These are phyloP conservation scores for Venturiaceae sp. DNA, from an alignment of 2,329 filamentous ascomycete species.

Conservation along the genomic window DNA sequence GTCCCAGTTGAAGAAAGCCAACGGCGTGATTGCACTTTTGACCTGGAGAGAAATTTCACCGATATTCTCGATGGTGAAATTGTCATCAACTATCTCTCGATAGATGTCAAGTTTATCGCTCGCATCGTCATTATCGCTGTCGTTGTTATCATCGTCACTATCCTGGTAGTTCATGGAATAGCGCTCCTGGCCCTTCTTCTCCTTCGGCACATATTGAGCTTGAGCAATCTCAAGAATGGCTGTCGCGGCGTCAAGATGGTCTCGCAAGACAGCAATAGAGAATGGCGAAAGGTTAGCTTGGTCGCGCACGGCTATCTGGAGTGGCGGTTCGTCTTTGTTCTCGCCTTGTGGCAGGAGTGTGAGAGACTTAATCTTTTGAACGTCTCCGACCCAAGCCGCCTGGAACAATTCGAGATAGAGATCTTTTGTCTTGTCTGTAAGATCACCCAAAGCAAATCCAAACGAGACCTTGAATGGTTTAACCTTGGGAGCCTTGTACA, in stretches of 20 bases:
- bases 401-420: constrained; percentile 63
- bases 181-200: constrained; percentile 41
- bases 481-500: constrained; percentile 8
- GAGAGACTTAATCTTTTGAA: constrained; percentile 54
- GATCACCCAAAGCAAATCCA: constrained; percentile 37
- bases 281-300: constrained; percentile 47
- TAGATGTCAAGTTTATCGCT: constrained; percentile 16
- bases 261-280: constrained; percentile 55
- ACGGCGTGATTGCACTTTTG: constrained; percentile 51
- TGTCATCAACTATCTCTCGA: constrained; percentile 49
- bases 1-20: constrained; percentile 9
- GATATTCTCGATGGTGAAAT: constrained; percentile 68
- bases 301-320: constrained; percentile 55
- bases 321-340: constrained; percentile 44
- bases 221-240: constrained; percentile 61
- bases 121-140: constrained; percentile 15
- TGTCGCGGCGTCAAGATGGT: constrained; percentile 54
- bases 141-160: constrained; percentile 11
- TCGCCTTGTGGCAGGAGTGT: constrained; percentile 51
- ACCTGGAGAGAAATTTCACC: constrained; percentile 60
- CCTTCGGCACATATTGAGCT: constrained; percentile 54
- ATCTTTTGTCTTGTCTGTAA: constrained; percentile 43
- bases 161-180: constrained; percentile 7
- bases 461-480: constrained; percentile 41
- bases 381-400: constrained; percentile 62